Evolutionary conservation across 2,329 filamentous ascomycete genomes (phyloP), one percentile per base, ranked within the genome.

Genomic region (Xylaria digitata): DNA sequence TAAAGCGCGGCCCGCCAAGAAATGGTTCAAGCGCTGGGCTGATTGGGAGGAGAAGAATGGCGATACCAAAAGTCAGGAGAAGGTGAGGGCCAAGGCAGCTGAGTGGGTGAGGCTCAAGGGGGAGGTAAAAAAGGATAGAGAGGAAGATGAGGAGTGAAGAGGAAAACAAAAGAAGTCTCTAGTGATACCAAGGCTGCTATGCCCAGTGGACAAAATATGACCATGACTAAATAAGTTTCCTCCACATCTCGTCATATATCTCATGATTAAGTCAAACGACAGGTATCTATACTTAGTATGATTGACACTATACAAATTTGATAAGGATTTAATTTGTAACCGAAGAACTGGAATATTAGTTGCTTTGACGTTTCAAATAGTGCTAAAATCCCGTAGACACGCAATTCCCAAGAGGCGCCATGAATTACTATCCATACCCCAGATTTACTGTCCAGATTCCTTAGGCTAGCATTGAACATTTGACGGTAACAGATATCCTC

Each of bases 1-100:
- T 72, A 97, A 97, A 84, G 87, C 91, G 46, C 90, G 92, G 77
- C 88, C 94, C 77, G 94, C 94, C 17, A 90, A 91, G 82, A 91
- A 89, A 76, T 92, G 97, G 84, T 99, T 98, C 82, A 93, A 93
- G 82, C 87, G 92, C 73, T 99, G 96, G 96, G 87, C 91, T 64
- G 88, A 91, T 72, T 98, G 93, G 87, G 96, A 99, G 83, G 89
- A 91, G 80, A 86, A 86, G 78, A 81, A 87, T 65, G 93, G 92
- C 1, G 88, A 90, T 75, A 82, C 85, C 69, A 92, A 92, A 83
- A 87, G 85, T 72, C 84, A 88, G 55, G 91, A 93, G 76, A 86
- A 85, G 72, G 92, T 94, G 53, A 89, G 88, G 76, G 89, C 86
- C 19, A 85, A 89, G 78, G 92, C 92, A 58, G 85, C 85, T 75